phyloP scores from a whole-genome alignment of 1,139 yeast species.

The Pneumocystis carinii region DNA sequence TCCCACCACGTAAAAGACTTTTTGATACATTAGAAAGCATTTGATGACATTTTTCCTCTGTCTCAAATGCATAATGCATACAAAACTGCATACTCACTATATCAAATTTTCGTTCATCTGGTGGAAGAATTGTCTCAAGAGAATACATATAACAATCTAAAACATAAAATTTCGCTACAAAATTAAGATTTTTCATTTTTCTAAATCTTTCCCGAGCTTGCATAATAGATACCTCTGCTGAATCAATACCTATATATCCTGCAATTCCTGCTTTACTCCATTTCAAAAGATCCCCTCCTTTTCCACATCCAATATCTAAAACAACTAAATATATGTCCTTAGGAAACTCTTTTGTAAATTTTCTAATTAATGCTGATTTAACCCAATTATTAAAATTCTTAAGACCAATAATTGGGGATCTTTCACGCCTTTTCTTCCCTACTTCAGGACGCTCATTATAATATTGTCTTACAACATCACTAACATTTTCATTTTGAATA shows the following conservation, averaged over 20 bases:
- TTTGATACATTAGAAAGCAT: conserved; percentile 61
- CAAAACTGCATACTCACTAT: conserved; percentile 82
- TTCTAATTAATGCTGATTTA: conserved; percentile 70
- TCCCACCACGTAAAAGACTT: conserved; percentile 66
- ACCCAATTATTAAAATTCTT: conserved; percentile 85
- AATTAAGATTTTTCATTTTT: conserved; percentile 34
- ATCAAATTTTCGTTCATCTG: conserved; percentile 33
- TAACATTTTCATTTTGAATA: not conserved
- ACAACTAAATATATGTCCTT: conserved; percentile 30
- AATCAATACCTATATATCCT: conserved; percentile 79
- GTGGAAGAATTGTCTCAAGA: conserved; percentile 58
- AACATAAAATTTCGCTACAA: conserved; percentile 70
- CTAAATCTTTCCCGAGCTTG: conserved; percentile 71
- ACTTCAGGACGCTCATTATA: conserved; percentile 75
- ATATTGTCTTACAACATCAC: conserved; percentile 53
- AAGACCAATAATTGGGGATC: conserved; percentile 72
- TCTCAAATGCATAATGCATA: conserved; percentile 83
- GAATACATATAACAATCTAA: conserved; percentile 77
- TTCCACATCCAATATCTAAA: conserved; percentile 88
- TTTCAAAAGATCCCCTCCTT: conserved; percentile 91
- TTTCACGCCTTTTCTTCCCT: conserved; percentile 46
- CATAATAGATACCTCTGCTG: conserved; percentile 71
- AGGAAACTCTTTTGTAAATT: conserved; percentile 29
- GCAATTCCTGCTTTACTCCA: conserved; percentile 62
- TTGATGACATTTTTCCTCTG: conserved; percentile 61